These are phyloP conservation scores for Mayamaea pseudoterrestris DNA, from an alignment of 108 stramenopile genomes.

Conservation along the genomic window DNA sequence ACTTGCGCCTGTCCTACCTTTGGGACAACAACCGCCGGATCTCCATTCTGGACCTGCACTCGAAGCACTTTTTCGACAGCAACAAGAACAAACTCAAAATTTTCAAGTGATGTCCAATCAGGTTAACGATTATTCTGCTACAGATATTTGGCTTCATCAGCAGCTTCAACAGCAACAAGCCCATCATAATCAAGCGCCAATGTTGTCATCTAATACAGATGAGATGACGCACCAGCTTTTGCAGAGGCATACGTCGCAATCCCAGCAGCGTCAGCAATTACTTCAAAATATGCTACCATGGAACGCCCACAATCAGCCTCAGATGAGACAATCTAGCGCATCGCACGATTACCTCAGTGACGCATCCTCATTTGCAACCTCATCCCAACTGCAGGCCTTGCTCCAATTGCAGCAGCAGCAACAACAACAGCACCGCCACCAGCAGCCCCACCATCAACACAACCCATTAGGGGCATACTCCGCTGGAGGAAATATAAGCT, in stretches of 20 bases:
- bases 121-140: too few species aligned
- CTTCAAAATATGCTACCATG: background rate
- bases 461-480: background rate
- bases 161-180: too few species aligned
- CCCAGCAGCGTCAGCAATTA: background rate
- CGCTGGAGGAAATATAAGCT: background rate
- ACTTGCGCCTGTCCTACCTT: background rate
- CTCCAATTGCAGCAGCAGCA: too few species aligned
- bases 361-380: too few species aligned
- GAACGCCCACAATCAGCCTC: too few species aligned
- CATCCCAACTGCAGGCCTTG: too few species aligned
- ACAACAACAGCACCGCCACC: constrained; percentile 8
- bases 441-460: constrained; percentile 7
- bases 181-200: too few species aligned
- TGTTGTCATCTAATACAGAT: too few species aligned
- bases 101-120: background rate
- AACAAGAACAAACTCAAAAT: constrained; percentile 1
- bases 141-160: background rate
- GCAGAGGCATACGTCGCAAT: background rate
- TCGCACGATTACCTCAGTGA: too few species aligned
- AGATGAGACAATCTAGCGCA: too few species aligned
- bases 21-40: background rate
- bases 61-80: background rate
- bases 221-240: too few species aligned
- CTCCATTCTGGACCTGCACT: background rate